Percentiles rank a stretch among this genome's conserved stretches.
Conservation (phyloP, 345 rosid species). For the Moringa oleifera region DNA sequence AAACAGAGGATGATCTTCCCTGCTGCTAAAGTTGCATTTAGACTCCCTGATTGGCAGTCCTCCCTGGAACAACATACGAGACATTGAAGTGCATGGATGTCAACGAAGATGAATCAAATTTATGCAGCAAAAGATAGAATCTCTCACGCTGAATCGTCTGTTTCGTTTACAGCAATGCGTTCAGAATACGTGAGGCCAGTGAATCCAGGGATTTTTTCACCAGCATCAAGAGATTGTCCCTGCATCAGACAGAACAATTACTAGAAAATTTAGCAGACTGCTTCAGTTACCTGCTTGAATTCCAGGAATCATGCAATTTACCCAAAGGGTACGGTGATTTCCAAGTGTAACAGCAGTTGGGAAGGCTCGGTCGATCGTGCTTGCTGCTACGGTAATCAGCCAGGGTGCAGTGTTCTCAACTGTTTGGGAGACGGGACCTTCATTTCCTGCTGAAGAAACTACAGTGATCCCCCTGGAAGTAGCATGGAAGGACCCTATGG, state of each 20-base stretch:
- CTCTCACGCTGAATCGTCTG: not conserved
- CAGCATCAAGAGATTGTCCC: not conserved
- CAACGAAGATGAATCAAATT: not conserved
- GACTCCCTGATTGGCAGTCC: not conserved
- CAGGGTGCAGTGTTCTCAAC: conserved; percentile 52
- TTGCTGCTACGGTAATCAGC: conserved; percentile 52
- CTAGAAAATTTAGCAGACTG: not conserved
- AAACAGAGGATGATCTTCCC: conserved; percentile 59
- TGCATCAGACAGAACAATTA: not conserved
- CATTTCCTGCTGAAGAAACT: conserved; percentile 35
- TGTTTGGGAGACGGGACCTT: conserved; percentile 36
- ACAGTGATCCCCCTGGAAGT: conserved; percentile 28
- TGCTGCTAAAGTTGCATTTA: conserved; percentile 10
- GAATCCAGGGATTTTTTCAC: not conserved
- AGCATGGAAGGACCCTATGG: conserved; percentile 33
- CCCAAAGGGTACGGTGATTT: conserved; percentile 5
- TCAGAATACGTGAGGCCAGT: not conserved
- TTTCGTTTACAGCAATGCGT: not conserved
- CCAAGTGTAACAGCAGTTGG: conserved; percentile 37
- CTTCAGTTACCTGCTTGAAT: not conserved
- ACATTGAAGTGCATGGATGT: not conserved
- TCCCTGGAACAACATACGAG: not conserved
- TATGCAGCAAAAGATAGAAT: not conserved
- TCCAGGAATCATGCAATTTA: not conserved
- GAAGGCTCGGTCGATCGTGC: conserved; percentile 44